Evolutionary conservation across 331 rosid genomes (phyloP).

Genomic region (Telfairia occidentalis): DNA sequence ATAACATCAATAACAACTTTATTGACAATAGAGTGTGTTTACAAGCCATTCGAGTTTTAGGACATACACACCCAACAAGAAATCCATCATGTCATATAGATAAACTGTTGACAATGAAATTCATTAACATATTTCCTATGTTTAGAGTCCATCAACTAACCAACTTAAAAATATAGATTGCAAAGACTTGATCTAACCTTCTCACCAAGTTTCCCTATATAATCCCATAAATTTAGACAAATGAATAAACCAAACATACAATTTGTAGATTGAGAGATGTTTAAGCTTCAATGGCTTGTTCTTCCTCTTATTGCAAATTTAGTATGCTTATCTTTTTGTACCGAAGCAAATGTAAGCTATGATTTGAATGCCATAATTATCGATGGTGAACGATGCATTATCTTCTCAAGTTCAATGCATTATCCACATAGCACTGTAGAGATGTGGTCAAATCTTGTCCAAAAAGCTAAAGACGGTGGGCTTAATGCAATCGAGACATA

Average conservation of each 20-base stretch:
- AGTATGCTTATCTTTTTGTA: background rate
- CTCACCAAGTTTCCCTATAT: background rate
- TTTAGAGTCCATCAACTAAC: background rate
- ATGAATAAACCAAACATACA: background rate
- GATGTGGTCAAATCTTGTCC: background rate
- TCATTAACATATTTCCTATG: too few relatives aligned
- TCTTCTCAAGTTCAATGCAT: background rate
- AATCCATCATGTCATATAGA: too few relatives aligned
- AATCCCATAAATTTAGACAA: background rate
- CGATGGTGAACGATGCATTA: background rate
- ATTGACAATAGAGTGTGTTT: too few relatives aligned
- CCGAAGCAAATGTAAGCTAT: background rate
- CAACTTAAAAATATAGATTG: background rate
- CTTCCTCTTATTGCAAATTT: background rate
- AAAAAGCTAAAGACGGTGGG: slow-evolving; percentile 7
- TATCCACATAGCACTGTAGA: background rate
- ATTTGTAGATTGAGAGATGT: background rate
- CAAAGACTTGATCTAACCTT: background rate
- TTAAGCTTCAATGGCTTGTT: background rate
- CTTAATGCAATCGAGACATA: background rate
- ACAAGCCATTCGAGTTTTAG: too few relatives aligned
- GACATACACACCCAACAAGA: too few relatives aligned
- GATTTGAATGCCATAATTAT: background rate
- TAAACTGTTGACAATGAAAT: too few relatives aligned
- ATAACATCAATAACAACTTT: too few relatives aligned